Evolutionary conservation across 73 alveolate genomes (phyloP).

Genomic region (Durusdinium trenchii): DNA sequence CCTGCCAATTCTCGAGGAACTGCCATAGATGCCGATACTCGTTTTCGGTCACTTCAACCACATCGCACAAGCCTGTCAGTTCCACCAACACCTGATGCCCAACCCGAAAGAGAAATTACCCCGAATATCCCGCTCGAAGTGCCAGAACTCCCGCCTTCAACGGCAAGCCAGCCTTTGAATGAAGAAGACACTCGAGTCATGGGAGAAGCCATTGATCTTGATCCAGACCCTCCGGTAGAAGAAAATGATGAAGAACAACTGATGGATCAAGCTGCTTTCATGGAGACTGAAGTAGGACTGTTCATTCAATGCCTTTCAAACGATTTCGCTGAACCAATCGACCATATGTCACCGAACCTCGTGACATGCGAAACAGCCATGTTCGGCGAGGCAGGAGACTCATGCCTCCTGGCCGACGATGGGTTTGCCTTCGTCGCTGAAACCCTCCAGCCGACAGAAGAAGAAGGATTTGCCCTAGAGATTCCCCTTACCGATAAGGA

Average conservation of each 20-base stretch:
- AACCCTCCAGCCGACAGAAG: background rate
- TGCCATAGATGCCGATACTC: too few species aligned
- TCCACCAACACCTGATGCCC: background rate
- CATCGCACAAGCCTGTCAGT: background rate
- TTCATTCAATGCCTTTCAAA: background rate
- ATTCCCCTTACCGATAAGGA: background rate
- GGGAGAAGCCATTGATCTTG: too few species aligned
- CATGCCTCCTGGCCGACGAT: background rate
- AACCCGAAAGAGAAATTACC: background rate
- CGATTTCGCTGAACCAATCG: background rate
- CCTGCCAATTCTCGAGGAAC: too few species aligned
- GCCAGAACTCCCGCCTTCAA: too few species aligned
- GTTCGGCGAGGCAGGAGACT: background rate
- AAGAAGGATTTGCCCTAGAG: background rate
- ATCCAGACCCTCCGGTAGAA: background rate
- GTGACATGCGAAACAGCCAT: background rate
- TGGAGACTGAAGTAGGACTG: background rate
- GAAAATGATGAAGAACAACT: background rate
- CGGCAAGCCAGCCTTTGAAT: too few species aligned
- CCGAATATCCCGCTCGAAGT: too few species aligned
- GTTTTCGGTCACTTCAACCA: background rate
- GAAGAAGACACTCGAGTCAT: too few species aligned
- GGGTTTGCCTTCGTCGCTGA: background rate
- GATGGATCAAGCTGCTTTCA: too few species aligned
- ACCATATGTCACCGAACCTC: background rate